Evolutionary conservation across 1,284 basidiomycete genomes (phyloP).

Genomic region (Anthracocystis setariae): DNA sequence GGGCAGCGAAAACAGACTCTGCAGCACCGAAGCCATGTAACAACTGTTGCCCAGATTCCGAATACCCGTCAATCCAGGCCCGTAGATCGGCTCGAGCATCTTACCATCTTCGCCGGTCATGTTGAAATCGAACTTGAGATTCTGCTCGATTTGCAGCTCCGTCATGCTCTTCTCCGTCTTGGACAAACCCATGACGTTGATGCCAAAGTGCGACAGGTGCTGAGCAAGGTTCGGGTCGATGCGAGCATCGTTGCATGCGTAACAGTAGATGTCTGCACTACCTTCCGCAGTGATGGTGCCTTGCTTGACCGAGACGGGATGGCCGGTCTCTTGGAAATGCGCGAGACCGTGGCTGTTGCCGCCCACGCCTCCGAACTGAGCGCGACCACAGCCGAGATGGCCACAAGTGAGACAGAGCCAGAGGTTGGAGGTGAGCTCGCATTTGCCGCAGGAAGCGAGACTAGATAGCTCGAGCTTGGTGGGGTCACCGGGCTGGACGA

Average conservation of each 20-base stretch:
- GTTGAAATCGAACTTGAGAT: conserved; percentile 92
- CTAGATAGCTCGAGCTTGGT: conserved; percentile 50
- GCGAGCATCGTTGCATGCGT: conserved; percentile 87
- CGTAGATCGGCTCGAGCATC: conserved; percentile 86
- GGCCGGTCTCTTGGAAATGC: conserved; percentile 81
- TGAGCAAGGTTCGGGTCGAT: conserved; percentile 80
- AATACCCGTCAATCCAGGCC: conserved; percentile 87
- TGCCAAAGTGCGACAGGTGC: conserved; percentile 86
- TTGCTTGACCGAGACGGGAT: conserved; percentile 89
- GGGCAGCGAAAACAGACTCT: conserved; percentile 84
- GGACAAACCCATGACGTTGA: conserved; percentile 81
- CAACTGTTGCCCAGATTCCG: conserved; percentile 96
- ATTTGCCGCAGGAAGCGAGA: conserved; percentile 51
- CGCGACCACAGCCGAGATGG: conserved; percentile 89
- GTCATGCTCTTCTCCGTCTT: conserved; percentile 99
- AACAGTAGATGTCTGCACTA: conserved; percentile 92
- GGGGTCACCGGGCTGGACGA: conserved; percentile 72
- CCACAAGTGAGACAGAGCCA: conserved; percentile 94
- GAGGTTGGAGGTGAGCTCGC: conserved; percentile 73
- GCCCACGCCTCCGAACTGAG: conserved; percentile 84
- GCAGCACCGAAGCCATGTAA: conserved; percentile 94
- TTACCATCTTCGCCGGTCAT: conserved; percentile 90
- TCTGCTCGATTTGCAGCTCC: conserved; percentile 96
- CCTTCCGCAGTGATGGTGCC: conserved; percentile 98
- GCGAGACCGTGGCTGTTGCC: conserved; percentile 90